A percentile compares a stretch with the other conserved stretches of the same genome.
These are phyloP conservation scores for Gossypium longicalyx DNA, from an alignment of 345 rosid genomes.

Conservation along the genomic window DNA sequence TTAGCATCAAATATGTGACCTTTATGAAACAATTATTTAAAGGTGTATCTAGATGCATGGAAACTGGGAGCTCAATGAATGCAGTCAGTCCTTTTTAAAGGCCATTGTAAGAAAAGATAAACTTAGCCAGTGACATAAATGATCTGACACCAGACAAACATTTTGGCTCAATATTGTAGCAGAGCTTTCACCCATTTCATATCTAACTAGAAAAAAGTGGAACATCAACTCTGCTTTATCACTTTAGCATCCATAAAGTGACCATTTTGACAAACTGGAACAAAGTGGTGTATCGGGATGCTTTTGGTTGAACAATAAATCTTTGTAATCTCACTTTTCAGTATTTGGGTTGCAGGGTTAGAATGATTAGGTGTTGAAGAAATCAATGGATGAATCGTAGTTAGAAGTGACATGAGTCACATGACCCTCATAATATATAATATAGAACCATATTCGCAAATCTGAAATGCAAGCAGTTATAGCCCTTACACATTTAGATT, in stretches of 20 bases:
- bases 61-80: background rate
- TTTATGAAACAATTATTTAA: constrained; percentile 56
- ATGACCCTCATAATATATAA: background rate
- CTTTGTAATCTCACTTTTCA: background rate
- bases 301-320: constrained; percentile 9
- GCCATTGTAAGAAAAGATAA: background rate
- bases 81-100: background rate
- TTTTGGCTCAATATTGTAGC: constrained; percentile 13
- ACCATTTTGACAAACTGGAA: constrained; percentile 22
- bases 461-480: background rate
- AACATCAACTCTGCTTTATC: constrained; percentile 29
- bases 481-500: constrained; percentile 1
- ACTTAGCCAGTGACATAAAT: background rate
- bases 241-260: constrained; percentile 35
- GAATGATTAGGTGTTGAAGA: constrained; percentile 2
- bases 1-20: constrained; percentile 87
- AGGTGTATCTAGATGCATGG: constrained; percentile 80
- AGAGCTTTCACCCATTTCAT: constrained; percentile 28
- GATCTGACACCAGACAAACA: background rate
- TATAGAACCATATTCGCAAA: background rate
- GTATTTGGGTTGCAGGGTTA: background rate
- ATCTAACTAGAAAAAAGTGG: constrained; percentile 28
- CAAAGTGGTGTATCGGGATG: constrained; percentile 31
- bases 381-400: background rate
- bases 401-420: background rate